Base-by-base conservation (phyloP, 495 filamentous ascomycete genomes). In the Trichocladium uniseriatum region DNA sequence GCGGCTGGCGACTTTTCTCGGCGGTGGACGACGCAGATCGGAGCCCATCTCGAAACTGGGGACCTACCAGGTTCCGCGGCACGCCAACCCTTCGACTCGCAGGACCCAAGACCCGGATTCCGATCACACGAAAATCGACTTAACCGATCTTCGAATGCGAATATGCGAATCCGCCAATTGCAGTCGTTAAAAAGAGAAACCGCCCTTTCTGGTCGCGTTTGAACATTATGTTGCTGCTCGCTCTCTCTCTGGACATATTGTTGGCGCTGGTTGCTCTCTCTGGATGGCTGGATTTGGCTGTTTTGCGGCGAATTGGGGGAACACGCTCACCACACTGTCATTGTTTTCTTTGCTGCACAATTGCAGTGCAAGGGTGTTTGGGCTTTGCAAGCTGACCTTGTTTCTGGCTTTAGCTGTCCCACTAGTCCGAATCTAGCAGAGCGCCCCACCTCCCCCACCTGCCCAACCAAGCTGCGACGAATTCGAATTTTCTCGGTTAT, bases 231-330 rank as follows among this genome's bases (percentile, higher is more conserved):
- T 7, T 46, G 44, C 38, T 41, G 38, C 20, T 16, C 31, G 39
- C 39, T 43, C 21, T 29, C 18, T 3, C 15, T 46, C 8, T 15
- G 34, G 43, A n/a, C 10, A 6, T 7, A 27, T 27, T 44, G 16
- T 24, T 48, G 51, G 11, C 44, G 51, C 38, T 42, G 51, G 51
- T 14, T 53, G 51, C 51, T 48, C 39, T 48, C 43, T 19, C 39
- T 16, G 31, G 31, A 11, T 38, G 47, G 31, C 9, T 31, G 42
- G 42, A 16, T 31, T 34, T 27, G 37, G 46, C 28, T 27, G 24
- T 27, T 8, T 27, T 24, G 19, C 15, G 11, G 22, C 28, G 21
- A 15, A 21, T 28, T 16, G 20, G 40, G 22, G 40, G 40, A 43
- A 27, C 11, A 27, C 40, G 10, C 22, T 15, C 22, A 16, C 13